Base-by-base conservation (phyloP, 2,329 filamentous ascomycete genomes). In the Fusarium longipes region DNA sequence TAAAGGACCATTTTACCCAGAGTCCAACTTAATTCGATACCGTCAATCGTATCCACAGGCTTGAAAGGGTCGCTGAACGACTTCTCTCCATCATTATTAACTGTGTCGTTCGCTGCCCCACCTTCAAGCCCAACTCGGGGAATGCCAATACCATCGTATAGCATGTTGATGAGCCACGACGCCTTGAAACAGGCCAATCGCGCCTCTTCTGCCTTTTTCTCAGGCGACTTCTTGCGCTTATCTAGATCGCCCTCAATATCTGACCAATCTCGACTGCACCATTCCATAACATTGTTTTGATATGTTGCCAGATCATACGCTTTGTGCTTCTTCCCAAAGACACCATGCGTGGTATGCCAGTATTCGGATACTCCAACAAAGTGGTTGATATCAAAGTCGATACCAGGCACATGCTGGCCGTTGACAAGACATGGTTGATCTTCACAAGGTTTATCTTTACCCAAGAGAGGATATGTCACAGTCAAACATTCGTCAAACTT, bases 331-430 rank as follows among this genome's bases (percentile, higher is more conserved):
- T 92, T 89, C 6, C 88, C 89, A 72, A 99, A 98, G 3, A 98
- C 90, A 54, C 96, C 93, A 73, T 99, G 96, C 0, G 96, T 99
- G 0, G 95, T 97, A 77, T 99, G 96, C 95, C 96, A 99, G 79
- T 97, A 99, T 76, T 99, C 96, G 1, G 95, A 98, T 5, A 99
- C 95, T 12, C 96, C 96, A 27, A 99, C 90, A 74, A 99, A 99
- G 77, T 97, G 96, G 73, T 99, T 99, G 33, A 98, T 90, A 65
- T 96, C 91, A 74, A 98, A 99, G 76, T 99, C 96, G 67, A 99
- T 97, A 5, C 93, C 92, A 2, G 96, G 96, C 2, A 96, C 93
- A 75, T 98, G 93, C 66, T 95, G 89, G 1, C 96, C 94, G 71
- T 97, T 93, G 36, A 99, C 83, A 32, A 99, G 82, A 77, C 96